Base-by-base conservation (phyloP, 805 yeast species). In the Candida patagonica region DNA sequence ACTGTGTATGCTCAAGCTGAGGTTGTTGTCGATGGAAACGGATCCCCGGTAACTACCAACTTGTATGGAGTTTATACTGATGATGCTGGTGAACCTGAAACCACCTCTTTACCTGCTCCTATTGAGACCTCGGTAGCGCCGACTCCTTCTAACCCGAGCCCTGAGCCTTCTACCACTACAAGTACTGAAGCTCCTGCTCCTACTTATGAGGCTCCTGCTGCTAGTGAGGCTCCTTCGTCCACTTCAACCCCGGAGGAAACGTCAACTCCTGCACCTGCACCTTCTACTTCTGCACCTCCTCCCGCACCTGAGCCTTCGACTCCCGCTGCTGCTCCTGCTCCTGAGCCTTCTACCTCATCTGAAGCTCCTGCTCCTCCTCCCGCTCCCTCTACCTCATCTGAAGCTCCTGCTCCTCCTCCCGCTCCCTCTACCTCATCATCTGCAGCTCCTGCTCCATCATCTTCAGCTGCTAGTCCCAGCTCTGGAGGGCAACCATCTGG, bases 21-120 rank as follows among this genome's bases (percentile, higher is more conserved):
- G 15, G 47, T 52, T 36, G 45, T 38, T 33, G 56, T 52, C n/a
- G 56, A 52, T 43, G 47, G 44, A 30, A 32, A 42, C 38, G 56
- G 56, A 9, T 30, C 30, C n/a, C 51, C 53, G 20, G 37, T 37
- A 38, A 26, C 40, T 35, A 52, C 56, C 32, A 42, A 41, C 15
- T n/a, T n/a, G n/a, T 41, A 42, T 38, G 45, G 43, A 37, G 37
- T 48, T 16, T 49, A 46, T 33, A 39, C 53, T 26, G 39, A 51
- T 33, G 43, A 42, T n/a, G 49, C 40, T 30, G 38, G 43, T 7
- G 22, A 15, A 7, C 13, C 13, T 32, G 36, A 24, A 26, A 23
- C 37, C 20, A 23, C 43, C 16, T n/a, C 44, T 37, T 26, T 45
- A 13, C 20, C 42, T 22, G 19, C 37, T 17, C 27, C 37, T 20